Evolutionary conservation across 495 filamentous ascomycete genomes (phyloP).

Genomic region (Penicillium parvum): DNA sequence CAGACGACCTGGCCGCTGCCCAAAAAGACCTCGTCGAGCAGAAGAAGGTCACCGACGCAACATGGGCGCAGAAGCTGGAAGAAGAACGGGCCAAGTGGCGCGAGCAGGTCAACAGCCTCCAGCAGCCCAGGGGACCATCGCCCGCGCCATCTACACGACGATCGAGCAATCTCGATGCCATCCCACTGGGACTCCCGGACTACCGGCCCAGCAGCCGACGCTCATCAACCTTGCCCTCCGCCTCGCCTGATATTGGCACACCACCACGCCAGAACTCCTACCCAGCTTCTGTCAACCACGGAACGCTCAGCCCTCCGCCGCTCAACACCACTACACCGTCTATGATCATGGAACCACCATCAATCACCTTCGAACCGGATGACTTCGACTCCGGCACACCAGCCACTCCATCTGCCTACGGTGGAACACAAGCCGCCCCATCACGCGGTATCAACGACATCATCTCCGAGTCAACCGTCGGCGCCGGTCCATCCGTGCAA

Average conservation of each 20-base stretch:
- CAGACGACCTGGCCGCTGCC: conserved; percentile 55
- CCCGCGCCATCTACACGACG: conserved; percentile 44
- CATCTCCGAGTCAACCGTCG: conserved; percentile 81
- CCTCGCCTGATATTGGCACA: conserved; percentile 38
- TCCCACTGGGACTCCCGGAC: conserved; percentile 25
- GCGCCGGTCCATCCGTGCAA: conserved; percentile 88
- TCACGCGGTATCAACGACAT: conserved; percentile 76
- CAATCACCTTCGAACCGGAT: conserved; percentile 59
- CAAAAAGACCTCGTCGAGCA: conserved; percentile 65
- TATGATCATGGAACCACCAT: conserved; percentile 49
- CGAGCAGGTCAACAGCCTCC: conserved; percentile 49
- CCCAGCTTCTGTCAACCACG: conserved; percentile 34
- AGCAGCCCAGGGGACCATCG: conserved; percentile 46
- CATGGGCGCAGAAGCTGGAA: conserved; percentile 57
- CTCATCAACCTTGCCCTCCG: conserved; percentile 40
- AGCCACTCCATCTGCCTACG: conserved; percentile 57
- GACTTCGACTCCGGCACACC: conserved; percentile 58
- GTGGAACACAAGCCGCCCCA: conserved; percentile 31
- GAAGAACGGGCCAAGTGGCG: conserved; percentile 75
- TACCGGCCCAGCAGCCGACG: conserved; percentile 45
- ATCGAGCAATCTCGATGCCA: conserved; percentile 39
- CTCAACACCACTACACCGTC: conserved; percentile 31
- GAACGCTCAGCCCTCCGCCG: conserved; percentile 30
- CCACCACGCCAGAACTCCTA: conserved; percentile 42
- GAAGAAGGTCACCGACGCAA: conserved; percentile 60